Base-by-base conservation (phyloP, 169 alveolate species). In the Prorocentrum cordatum region DNA sequence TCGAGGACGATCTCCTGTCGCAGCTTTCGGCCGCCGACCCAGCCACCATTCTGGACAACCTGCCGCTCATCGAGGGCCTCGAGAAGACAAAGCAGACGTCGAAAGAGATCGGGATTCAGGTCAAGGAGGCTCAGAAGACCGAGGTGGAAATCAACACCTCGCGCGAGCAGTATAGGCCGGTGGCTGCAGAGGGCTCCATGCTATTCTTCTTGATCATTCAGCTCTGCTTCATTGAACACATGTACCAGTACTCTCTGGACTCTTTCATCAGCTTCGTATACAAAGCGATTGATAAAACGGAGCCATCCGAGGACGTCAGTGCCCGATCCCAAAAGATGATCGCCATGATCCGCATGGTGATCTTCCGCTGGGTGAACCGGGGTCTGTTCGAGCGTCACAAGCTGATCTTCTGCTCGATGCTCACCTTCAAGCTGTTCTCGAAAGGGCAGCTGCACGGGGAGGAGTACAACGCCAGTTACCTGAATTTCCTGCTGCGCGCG, bases 241-340 rank as follows among this genome's bases (percentile, higher is more conserved):
- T 97, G 99, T 97, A 97, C 95, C 98, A 97, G 93, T 96, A 96
- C 91, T 96, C 98, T 2, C 94, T 97, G 68, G 98, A 97, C 92
- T 94, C 97, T 47, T 97, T 97, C 92, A 94, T 93, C 58, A 95
- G 95, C 73, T 95, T 97, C 96, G 93, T 96, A 90, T 80, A 93
- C 70, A 94, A 94, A 90, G 97, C 98, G 75, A 95, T 96, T 61
- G 97, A 96, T 45, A 94, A 95, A 92, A 94, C 98, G 4, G 94
- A 94, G 50, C 83, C 92, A 35, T 91, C 92, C 38, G 97, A 95
- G n/a, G 93, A 93, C 70, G 93, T 93, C 88, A 92, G 92, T 16
- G 94, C 93, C 80, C 94, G 97, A 68, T 96, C 95, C 20, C 92
- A 94, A 32, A 93, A 93, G 35, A 92, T 97, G 59, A 95, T 97